Conservation (phyloP, 2,329 filamentous ascomycete genomes). For the Phaeoacremonium minimum region DNA sequence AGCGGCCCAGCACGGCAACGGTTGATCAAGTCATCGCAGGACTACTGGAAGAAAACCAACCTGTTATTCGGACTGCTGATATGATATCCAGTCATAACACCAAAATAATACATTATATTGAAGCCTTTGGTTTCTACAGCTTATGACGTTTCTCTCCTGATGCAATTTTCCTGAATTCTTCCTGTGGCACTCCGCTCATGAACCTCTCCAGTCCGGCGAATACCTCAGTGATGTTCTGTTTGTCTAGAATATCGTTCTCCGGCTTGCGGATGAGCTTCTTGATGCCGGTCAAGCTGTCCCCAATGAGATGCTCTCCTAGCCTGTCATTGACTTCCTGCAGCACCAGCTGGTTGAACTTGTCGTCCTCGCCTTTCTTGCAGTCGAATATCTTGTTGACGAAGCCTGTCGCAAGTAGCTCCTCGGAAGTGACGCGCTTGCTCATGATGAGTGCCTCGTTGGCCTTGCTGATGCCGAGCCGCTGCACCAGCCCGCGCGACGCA, state of each 20-base stretch:
- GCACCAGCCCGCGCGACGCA: constrained; percentile 72
- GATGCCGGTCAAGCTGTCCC: constrained; percentile 74
- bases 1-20: constrained; percentile 43
- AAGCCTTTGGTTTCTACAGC: constrained; percentile 44
- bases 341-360: constrained; percentile 67
- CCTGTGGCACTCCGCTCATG: constrained; percentile 73
- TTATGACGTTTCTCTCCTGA: constrained; percentile 93
- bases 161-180: constrained; percentile 83
- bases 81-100: not conserved
- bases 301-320: constrained; percentile 74
- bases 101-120: constrained; percentile 4
- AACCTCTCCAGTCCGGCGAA: constrained; percentile 84
- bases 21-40: constrained; percentile 59
- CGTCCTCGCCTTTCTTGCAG: constrained; percentile 55
- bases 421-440: constrained; percentile 70
- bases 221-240: constrained; percentile 77
- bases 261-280: constrained; percentile 78
- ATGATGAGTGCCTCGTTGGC: constrained; percentile 93
- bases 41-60: constrained; percentile 81
- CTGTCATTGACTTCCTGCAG: constrained; percentile 76
- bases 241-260: constrained; percentile 68
- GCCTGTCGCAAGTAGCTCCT: constrained; percentile 70
- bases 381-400: constrained; percentile 84
- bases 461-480: constrained; percentile 72
- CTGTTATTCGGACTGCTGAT: constrained; percentile 68